A percentile compares a stretch with the other conserved stretches of the same genome.
phyloP scores from a whole-genome alignment of 2,329 filamentous ascomycete species.

The Teratosphaeria zuluensis region DNA sequence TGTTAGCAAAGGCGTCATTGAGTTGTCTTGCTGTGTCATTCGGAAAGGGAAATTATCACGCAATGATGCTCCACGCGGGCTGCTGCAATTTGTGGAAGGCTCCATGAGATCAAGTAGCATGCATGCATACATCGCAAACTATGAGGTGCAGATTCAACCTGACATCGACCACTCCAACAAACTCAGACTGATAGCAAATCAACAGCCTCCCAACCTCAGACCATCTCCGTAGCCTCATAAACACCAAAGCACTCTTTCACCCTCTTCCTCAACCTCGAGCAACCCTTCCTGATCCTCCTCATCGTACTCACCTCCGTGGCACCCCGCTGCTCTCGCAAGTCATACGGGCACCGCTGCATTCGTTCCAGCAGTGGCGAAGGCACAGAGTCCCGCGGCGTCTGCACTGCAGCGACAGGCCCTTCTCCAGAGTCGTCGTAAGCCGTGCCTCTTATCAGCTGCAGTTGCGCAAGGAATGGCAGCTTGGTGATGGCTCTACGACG shows the following conservation, averaged over 20 bases:
- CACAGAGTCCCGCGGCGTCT: neutral
- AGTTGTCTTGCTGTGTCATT: too few species aligned
- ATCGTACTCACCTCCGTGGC: neutral
- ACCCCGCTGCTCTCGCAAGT: neutral
- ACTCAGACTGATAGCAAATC: neutral
- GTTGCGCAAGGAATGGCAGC: neutral
- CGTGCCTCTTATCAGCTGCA: neutral
- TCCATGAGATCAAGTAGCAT: too few species aligned
- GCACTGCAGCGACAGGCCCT: neutral
- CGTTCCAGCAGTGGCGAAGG: neutral
- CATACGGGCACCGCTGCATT: neutral
- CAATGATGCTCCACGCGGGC: too few species aligned
- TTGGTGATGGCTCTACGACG: neutral
- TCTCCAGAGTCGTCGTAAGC: neutral
- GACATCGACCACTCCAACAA: neutral
- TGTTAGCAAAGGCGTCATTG: too few species aligned
- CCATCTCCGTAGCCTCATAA: neutral
- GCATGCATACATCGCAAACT: too few species aligned
- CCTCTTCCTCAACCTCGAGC: neutral
- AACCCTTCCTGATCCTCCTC: neutral
- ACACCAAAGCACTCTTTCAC: neutral
- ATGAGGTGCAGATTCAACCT: neutral
- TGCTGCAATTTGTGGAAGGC: too few species aligned
- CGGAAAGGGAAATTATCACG: too few species aligned
- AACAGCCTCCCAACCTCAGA: neutral